Evolutionary conservation across 768 basidiomycete species (phyloP).

Genomic region (Imleria badia): DNA sequence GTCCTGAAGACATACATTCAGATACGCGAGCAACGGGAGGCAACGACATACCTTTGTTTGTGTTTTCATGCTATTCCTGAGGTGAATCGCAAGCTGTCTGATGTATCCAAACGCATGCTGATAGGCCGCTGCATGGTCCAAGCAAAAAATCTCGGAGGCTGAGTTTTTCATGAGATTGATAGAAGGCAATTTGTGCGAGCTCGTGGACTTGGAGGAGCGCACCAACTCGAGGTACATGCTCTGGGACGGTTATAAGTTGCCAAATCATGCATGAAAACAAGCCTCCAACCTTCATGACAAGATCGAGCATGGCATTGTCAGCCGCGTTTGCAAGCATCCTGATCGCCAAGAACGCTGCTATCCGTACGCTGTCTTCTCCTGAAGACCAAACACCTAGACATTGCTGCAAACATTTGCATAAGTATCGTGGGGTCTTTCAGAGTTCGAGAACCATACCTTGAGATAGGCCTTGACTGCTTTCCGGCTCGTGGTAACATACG

Average conservation of each 20-base stretch:
- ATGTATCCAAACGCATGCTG: slow-evolving; percentile 97
- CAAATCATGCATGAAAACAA: not conserved
- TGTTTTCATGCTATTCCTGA: slow-evolving; percentile 88
- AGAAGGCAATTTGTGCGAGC: slow-evolving; percentile 79
- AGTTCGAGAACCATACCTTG: slow-evolving; percentile 56
- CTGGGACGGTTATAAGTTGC: slow-evolving; percentile 37
- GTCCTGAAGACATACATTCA: slow-evolving; percentile 49
- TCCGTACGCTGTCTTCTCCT: slow-evolving; percentile 75
- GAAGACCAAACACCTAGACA: slow-evolving; percentile 84
- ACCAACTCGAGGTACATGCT: slow-evolving; percentile 87
- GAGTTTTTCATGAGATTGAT: slow-evolving; percentile 99
- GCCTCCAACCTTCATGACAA: slow-evolving; percentile 72
- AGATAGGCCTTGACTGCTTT: slow-evolving; percentile 85
- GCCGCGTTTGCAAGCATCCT: slow-evolving; percentile 73
- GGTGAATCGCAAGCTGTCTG: slow-evolving; percentile 89
- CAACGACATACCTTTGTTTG: slow-evolving; percentile 65
- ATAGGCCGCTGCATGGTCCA: slow-evolving; percentile 73
- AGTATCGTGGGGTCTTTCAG: not conserved
- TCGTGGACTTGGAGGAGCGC: slow-evolving; percentile 83
- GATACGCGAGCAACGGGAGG: not conserved
- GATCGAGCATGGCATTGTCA: slow-evolving; percentile 80
- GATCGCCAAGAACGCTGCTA: slow-evolving; percentile 84
- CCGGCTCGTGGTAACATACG: slow-evolving; percentile 81
- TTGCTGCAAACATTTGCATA: slow-evolving; percentile 44
- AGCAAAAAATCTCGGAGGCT: slow-evolving; percentile 86